Evolutionary conservation across 495 filamentous ascomycete species (phyloP), one percentile per base, ranked within the genome.

Genomic region (Ascodesmis nigricans): DNA sequence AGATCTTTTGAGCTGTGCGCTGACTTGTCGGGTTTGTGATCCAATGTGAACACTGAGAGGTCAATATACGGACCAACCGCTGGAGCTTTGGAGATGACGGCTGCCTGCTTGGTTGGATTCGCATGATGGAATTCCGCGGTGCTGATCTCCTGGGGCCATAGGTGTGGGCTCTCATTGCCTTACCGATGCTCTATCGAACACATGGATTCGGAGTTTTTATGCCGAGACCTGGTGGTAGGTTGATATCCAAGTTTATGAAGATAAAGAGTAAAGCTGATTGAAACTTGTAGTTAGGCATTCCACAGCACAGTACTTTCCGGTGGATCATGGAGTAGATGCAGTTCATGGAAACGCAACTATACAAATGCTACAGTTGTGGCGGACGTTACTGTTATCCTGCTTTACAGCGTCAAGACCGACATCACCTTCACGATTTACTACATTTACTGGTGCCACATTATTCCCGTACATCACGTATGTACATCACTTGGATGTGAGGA

Each of bases 391-490:
- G 5, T 46, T 50, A 13, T 50, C 46, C 14, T 50, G 46, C 29
- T 50, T 50, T 29, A 50, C 46, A 7, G 45, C 48, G 18, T 49
- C 45, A 13, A 37, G 41, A n/a, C 44, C 46, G 10, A 50, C 36
- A n/a, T 26, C 30, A 1, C 41, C 49, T 17, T 48, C 46, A 5
- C 22, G 34, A 3, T 37, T 37, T 15, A 29, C 22, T 3, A 29
- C 16, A 18, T 37, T 37, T 14, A 33, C 36, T 11, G 36, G 36
- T 27, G 46, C 46, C 20, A 50, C 46, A 5, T 11, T 45, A 25
- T 50, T 49, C 27, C 46, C 46, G 4, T 50, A 50, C 22, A 50
- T 50, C 29, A 50, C 37, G 10, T 50, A 49, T 39, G 41, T 50
- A 21, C 40, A 42, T 6, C 33, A 49, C 25, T 32, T 50, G 14